Percentiles rank a stretch among this genome's conserved stretches.
Evolutionary conservation across 163 green algal species (phyloP).

Genomic region (Coccomyxa subellipsoidea): DNA sequence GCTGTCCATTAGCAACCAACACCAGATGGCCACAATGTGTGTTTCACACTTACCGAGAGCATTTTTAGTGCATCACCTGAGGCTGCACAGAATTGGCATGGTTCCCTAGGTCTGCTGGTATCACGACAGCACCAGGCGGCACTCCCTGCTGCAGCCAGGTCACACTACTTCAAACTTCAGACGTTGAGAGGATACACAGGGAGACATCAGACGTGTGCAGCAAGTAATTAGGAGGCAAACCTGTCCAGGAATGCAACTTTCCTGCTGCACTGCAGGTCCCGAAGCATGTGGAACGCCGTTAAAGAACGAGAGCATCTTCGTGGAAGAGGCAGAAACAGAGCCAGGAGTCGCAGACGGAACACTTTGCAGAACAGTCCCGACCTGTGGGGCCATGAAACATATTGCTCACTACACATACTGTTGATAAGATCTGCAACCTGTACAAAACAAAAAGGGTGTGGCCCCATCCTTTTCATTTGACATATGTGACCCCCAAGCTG

Average conservation of each 20-base stretch:
- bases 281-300: background rate
- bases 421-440: no score
- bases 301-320: background rate
- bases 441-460: no score
- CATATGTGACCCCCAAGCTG: no score
- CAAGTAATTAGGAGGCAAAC: background rate
- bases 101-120: no score
- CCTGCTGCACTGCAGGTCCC: no score
- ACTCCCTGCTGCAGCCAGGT: background rate
- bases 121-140: background rate
- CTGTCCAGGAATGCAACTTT: background rate
- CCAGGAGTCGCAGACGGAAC: background rate
- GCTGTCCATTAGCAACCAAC: background rate
- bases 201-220: no score
- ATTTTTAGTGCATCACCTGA: no score
- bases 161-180: background rate
- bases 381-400: background rate
- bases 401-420: no score
- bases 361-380: background rate
- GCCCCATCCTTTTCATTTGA: no score
- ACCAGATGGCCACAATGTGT: no score
- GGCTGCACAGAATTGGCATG: background rate
- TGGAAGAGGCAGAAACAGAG: background rate
- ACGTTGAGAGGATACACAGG: no score
- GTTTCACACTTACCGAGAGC: no score